These are phyloP conservation scores for Sporothrix brasiliensis DNA, from an alignment of 2,329 filamentous ascomycete species.

Conservation along the genomic window DNA sequence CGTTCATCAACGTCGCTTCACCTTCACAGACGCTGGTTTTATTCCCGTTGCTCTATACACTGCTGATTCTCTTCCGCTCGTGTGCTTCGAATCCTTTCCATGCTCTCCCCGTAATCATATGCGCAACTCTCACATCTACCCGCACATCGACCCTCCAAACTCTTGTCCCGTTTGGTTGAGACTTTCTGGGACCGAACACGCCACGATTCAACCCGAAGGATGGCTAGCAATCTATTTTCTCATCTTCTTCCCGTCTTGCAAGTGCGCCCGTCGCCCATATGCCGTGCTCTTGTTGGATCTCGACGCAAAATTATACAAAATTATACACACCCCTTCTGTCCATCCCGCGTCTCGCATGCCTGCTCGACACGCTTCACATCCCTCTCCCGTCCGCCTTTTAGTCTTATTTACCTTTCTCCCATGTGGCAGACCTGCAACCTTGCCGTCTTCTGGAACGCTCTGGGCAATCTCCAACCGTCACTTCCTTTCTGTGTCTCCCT, in stretches of 20 bases:
- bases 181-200: slow-evolving; percentile 17
- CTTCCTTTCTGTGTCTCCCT: not conserved
- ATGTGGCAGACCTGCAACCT: slow-evolving; percentile 6
- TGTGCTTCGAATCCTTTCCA: not conserved
- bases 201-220: slow-evolving; percentile 6
- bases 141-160: too few relatives aligned
- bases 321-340: not conserved
- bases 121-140: too few relatives aligned
- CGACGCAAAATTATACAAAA: not conserved
- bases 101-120: not conserved
- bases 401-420: not conserved
- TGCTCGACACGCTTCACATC: not conserved
- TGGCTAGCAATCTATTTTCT: slow-evolving; percentile 2
- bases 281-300: not conserved
- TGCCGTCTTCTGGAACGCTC: slow-evolving; percentile 19
- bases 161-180: not conserved
- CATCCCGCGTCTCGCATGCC: not conserved
- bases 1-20: too few relatives aligned
- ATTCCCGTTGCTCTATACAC: not conserved
- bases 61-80: not conserved
- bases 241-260: not conserved
- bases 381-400: not conserved
- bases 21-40: not conserved
- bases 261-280: not conserved
- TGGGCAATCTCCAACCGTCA: slow-evolving; percentile 10